Base-by-base conservation (phyloP, 2,329 filamentous ascomycete species). In the Xylariaceae sp. region DNA sequence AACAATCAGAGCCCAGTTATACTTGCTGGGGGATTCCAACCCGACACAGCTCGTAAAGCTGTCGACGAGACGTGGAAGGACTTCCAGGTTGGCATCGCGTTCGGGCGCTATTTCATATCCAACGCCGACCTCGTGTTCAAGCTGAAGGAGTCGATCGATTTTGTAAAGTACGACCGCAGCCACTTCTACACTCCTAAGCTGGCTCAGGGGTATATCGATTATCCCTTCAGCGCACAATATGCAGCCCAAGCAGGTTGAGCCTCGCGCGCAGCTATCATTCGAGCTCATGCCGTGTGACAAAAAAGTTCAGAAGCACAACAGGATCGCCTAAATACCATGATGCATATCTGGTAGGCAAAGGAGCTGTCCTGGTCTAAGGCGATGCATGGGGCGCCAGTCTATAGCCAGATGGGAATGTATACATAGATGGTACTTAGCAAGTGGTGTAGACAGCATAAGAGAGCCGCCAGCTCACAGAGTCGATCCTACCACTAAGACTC, bases 81-180 rank as follows among this genome's bases (percentile, higher is more conserved):
- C 9, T 62, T 64, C 28, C 65, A 73, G 36, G 49, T 74, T n/a
- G 56, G 60, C 3, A 61, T 72, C n/a, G 69, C 65, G 0, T 74
- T 74, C 51, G 72, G 73, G 6, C 52, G 72, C 18, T 66, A 65
- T 41, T 76, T 72, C 45, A 72, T 74, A 46, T 63, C 64, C 31
- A 75, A 64, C 7, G 72, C 72, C 2, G 72, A 76, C 51, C 53
- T 76, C 15, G 64, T 67, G 4, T 74, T 64, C 48, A 59, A 70
- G 26, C 36, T 76, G 22, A 45, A 64, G 49, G 55, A 71, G 41
- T 65, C 65, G 1, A 60, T 75, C 11, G 57, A 62, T 17, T 55
- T 75, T 29, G 63, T 54, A n/a, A 53, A 58, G 33, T 75, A 73
- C 48, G 56, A 75, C 50, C 57, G 71, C 6, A 55, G 61, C 26